phyloP scores from a whole-genome alignment of 331 rosid genomes.

The Quercus lobata region DNA sequence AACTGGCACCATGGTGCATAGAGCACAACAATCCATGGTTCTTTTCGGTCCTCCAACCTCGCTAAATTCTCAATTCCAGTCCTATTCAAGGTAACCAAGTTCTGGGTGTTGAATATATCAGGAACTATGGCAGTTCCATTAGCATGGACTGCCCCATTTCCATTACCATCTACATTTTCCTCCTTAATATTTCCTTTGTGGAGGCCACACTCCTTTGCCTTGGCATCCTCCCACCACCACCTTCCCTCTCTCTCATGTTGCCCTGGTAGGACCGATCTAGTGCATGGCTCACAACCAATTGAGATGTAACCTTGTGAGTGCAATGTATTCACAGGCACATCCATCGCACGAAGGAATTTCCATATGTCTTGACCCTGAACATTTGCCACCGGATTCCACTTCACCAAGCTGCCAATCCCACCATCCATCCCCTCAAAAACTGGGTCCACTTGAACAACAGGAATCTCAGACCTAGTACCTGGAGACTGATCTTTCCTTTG shows the following conservation, averaged over 20 bases:
- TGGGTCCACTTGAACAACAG: slow-evolving; percentile 93
- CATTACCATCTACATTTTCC: slow-evolving; percentile 52
- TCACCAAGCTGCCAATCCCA: slow-evolving; percentile 80
- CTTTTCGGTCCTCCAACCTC: slow-evolving; percentile 60
- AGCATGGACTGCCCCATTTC: slow-evolving; percentile 34
- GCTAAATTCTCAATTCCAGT: slow-evolving; percentile 81
- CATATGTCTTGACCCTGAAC: slow-evolving; percentile 69
- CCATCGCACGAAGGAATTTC: slow-evolving; percentile 87
- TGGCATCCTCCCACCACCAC: slow-evolving; percentile 99
- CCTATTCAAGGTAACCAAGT: slow-evolving; percentile 67
- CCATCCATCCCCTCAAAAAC: slow-evolving; percentile 91
- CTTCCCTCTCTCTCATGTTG: slow-evolving; percentile 99
- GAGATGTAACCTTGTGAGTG: slow-evolving; percentile 88
- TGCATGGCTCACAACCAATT: slow-evolving; percentile 98
- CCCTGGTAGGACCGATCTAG: slow-evolving; percentile 93
- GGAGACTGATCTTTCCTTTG: slow-evolving; percentile 99
- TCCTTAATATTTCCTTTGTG: slow-evolving; percentile 90
- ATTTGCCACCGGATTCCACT: slow-evolving; percentile 98
- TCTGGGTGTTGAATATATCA: slow-evolving; percentile 64
- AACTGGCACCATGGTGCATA: slow-evolving; percentile 98
- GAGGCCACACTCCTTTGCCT: slow-evolving; percentile 98
- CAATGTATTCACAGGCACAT: slow-evolving; percentile 92
- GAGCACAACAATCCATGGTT: slow-evolving; percentile 89
- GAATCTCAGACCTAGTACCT: slow-evolving; percentile 91
- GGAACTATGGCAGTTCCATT: slow-evolving; percentile 34